Evolutionary conservation across 202 grass and related monocot species (phyloP).

Genomic region (Cymbopogon flexuosus): DNA sequence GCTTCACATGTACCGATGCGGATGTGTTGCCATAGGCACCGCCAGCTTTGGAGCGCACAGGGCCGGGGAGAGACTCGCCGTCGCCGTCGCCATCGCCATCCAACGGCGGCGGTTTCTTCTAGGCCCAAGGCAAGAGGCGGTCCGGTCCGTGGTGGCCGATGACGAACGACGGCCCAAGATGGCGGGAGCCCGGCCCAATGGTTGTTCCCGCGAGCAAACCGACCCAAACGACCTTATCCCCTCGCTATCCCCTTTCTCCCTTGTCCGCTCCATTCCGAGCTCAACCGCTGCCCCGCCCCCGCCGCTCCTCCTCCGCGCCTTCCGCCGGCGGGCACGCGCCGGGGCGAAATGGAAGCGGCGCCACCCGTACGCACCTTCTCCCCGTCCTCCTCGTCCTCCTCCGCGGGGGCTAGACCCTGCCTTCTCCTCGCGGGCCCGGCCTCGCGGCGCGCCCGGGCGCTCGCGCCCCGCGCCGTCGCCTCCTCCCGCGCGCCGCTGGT

Average conservation of each 20-base stretch:
- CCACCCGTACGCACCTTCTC: conserved; percentile 24
- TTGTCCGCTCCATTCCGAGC: conserved; percentile 1
- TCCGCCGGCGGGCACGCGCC: not conserved
- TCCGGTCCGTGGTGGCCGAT: not conserved
- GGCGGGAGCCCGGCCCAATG: not conserved
- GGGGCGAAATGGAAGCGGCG: conserved; percentile 46
- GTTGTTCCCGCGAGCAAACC: not conserved
- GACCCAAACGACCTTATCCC: conserved; percentile 37
- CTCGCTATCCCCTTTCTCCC: conserved; percentile 22
- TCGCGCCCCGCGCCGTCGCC: conserved; percentile 29
- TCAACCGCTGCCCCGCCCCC: not conserved
- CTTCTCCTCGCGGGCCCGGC: not conserved
- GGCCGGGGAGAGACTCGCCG: too few species aligned
- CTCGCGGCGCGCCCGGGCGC: conserved; percentile 10
- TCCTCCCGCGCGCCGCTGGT: conserved; percentile 36
- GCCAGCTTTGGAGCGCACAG: not conserved
- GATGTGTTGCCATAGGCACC: not conserved
- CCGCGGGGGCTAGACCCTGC: conserved; percentile 15
- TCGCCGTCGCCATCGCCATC: not conserved
- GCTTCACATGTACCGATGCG: not conserved
- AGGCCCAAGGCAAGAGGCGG: not conserved
- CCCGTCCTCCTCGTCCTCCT: conserved; percentile 20
- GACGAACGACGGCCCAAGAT: not conserved
- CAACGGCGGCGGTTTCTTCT: not conserved
- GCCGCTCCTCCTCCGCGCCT: not conserved